A percentile compares a stretch with the other conserved stretches of the same genome.
These are phyloP conservation scores for Russula earlei DNA, from an alignment of 768 basidiomycete genomes.

Conservation along the genomic window DNA sequence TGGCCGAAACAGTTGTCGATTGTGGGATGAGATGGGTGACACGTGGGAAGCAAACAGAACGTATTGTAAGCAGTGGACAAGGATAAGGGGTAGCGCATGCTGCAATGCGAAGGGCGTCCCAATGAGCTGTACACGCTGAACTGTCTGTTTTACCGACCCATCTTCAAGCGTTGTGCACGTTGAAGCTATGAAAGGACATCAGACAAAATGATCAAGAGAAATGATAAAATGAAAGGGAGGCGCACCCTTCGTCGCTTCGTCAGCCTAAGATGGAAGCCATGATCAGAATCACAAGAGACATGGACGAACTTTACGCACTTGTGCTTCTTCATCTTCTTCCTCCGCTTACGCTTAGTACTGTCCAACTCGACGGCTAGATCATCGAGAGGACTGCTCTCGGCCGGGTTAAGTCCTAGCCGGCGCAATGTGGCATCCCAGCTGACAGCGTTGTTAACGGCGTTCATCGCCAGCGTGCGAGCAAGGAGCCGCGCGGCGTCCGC, in stretches of 20 bases:
- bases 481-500: slow-evolving; percentile 74
- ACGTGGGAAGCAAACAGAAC: neutral
- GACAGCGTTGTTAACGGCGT: slow-evolving; percentile 47
- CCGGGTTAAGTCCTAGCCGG: slow-evolving; percentile 51
- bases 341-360: slow-evolving; percentile 74
- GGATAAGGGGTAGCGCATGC: neutral
- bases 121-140: neutral
- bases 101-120: neutral
- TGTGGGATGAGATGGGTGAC: neutral
- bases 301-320: slow-evolving; percentile 48
- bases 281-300: slow-evolving; percentile 5
- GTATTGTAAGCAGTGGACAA: neutral
- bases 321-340: slow-evolving; percentile 96
- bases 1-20: neutral
- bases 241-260: slow-evolving; percentile 85
- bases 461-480: slow-evolving; percentile 63
- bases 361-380: slow-evolving; percentile 65
- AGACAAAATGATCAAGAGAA: neutral
- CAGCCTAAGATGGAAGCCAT: slow-evolving; percentile 38
- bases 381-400: slow-evolving; percentile 43
- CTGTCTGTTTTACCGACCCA: slow-evolving; percentile 12
- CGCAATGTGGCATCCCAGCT: slow-evolving; percentile 64
- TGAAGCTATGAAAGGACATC: slow-evolving; percentile 1
- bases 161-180: slow-evolving; percentile 18
- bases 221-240: slow-evolving; percentile 4